Evolutionary conservation across 2,329 filamentous ascomycete species (phyloP).

Genomic region (Bipolaris sorokiniana): DNA sequence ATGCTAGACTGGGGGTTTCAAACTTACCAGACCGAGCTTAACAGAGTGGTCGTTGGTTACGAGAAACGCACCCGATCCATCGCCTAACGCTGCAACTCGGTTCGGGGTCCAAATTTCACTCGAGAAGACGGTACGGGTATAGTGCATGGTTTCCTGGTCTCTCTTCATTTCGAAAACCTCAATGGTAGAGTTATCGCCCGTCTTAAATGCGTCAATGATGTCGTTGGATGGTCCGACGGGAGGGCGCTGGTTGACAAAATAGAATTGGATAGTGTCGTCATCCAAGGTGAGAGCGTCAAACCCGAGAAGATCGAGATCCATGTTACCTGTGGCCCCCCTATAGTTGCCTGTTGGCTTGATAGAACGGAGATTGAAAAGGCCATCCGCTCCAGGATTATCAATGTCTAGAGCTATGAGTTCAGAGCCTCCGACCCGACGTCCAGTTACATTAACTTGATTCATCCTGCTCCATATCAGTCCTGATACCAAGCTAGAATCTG

Average conservation of each 20-base stretch:
- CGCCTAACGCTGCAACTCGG: conserved; percentile 29
- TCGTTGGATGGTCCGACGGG: conserved; percentile 32
- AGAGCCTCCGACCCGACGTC: conserved; percentile 29
- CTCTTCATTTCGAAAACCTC: conserved; percentile 36
- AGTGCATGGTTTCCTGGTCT: conserved; percentile 30
- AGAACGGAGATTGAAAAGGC: conserved; percentile 30
- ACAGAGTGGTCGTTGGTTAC: conserved; percentile 39
- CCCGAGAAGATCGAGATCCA: conserved; percentile 31
- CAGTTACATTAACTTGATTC: conserved; percentile 27
- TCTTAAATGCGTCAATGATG: conserved; percentile 27
- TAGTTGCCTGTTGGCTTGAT: conserved; percentile 32
- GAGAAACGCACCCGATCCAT: conserved; percentile 29
- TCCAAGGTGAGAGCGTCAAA: conserved; percentile 37
- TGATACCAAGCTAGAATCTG: not conserved
- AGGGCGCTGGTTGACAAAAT: conserved; percentile 37
- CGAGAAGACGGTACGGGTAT: conserved; percentile 30
- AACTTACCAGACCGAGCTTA: conserved; percentile 31
- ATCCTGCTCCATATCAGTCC: conserved; percentile 18
- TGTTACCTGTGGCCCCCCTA: conserved; percentile 29
- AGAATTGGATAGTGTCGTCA: conserved; percentile 35
- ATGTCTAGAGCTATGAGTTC: conserved; percentile 39
- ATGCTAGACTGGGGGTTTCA: not conserved
- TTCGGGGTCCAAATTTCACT: conserved; percentile 31
- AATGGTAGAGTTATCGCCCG: conserved; percentile 36
- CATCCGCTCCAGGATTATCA: conserved; percentile 32